phyloP scores from a whole-genome alignment of 306 rosid genomes.

The Ziziphus jujuba region DNA sequence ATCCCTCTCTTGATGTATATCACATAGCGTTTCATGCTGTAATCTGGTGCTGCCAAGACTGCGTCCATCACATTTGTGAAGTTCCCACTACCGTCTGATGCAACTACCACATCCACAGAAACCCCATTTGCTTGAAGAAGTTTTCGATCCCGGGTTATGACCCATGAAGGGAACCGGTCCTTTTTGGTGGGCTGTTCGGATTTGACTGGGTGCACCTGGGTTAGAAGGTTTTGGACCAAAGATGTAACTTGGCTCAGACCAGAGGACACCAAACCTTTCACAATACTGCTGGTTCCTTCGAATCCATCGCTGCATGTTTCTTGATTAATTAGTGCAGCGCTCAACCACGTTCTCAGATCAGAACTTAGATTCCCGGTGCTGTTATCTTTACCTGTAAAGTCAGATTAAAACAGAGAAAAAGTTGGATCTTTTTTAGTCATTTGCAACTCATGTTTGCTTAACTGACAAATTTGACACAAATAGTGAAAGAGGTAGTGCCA shows the following conservation, averaged over 20 bases:
- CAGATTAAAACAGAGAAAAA: neutral
- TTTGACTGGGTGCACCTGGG: constrained; percentile 40
- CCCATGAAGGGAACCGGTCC: constrained; percentile 56
- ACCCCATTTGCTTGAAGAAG: constrained; percentile 43
- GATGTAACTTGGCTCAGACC: constrained; percentile 52
- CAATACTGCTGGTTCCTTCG: constrained; percentile 63
- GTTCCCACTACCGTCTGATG: constrained; percentile 72
- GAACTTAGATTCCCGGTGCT: constrained; percentile 68
- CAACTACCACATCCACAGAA: constrained; percentile 52
- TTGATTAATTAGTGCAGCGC: constrained; percentile 64
- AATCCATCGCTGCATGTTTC: constrained; percentile 85
- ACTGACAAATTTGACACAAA: too few relatives aligned
- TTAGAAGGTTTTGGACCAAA: constrained; percentile 44
- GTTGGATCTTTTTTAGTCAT: too few relatives aligned
- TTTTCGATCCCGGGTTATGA: constrained; percentile 44
- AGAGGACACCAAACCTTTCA: constrained; percentile 37
- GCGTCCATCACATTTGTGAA: constrained; percentile 65
- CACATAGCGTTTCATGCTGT: constrained; percentile 65
- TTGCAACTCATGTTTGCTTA: too few relatives aligned
- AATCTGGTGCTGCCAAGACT: constrained; percentile 67
- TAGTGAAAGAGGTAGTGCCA: too few relatives aligned
- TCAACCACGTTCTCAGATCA: constrained; percentile 86
- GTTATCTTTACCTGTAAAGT: constrained; percentile 51
- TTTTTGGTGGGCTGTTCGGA: constrained; percentile 5
- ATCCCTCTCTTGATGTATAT: constrained; percentile 67